Conservation (phyloP, 768 basidiomycete species). For the Mycena chlorophos region DNA sequence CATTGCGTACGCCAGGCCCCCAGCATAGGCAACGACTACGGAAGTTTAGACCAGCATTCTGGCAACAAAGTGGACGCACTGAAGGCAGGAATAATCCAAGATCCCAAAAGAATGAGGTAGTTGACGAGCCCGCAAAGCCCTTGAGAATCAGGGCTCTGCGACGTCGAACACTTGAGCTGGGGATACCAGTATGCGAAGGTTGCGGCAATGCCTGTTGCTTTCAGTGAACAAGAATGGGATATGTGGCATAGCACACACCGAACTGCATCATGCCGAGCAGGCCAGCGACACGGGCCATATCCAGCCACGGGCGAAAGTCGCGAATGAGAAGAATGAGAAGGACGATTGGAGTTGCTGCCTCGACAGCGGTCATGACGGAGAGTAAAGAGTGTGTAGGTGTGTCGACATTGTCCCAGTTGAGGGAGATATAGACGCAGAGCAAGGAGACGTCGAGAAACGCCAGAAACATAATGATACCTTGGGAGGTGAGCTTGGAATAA, state of each 20-base stretch:
- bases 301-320: conserved; percentile 53
- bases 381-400: conserved; percentile 43
- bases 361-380: conserved; percentile 41
- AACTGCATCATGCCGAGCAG: background rate
- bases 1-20: conserved; percentile 40
- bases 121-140: conserved; percentile 52
- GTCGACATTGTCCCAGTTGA: background rate
- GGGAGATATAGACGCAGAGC: conserved; percentile 24
- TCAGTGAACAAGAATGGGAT: too few species aligned
- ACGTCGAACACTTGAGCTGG: conserved; percentile 42
- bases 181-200: conserved; percentile 45
- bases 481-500: background rate
- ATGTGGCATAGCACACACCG: background rate
- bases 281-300: conserved; percentile 47
- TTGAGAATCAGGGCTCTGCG: conserved; percentile 38
- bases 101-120: too few species aligned
- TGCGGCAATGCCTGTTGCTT: conserved; percentile 48
- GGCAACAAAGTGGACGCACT: conserved; percentile 36
- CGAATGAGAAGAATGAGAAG: conserved; percentile 24
- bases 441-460: conserved; percentile 49
- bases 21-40: conserved; percentile 45
- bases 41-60: conserved; percentile 4
- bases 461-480: conserved; percentile 45
- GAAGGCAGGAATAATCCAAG: conserved; percentile 54
- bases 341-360: conserved; percentile 44